Base-by-base conservation (phyloP, 805 yeast genomes). In the Yamadazyma tumulicola region DNA sequence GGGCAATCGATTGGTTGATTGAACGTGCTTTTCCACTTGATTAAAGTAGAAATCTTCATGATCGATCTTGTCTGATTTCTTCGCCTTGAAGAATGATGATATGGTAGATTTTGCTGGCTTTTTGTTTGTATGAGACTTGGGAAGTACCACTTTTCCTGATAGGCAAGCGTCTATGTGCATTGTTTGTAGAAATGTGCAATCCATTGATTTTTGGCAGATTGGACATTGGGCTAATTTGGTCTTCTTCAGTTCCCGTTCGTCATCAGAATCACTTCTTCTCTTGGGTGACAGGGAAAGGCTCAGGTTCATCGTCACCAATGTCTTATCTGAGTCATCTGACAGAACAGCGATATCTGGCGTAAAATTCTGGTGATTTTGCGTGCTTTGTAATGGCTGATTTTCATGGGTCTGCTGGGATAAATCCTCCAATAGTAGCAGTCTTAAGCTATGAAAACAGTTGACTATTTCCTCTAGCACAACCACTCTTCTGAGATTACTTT, bases 381-480 rank as follows among this genome's bases (percentile, higher is more conserved):
- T n/a, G n/a, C n/a, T n/a, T n/a, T n/a, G n/a, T n/a, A n/a, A n/a
- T n/a, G n/a, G n/a, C n/a, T n/a, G n/a, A n/a, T n/a, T n/a, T n/a
- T n/a, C n/a, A n/a, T n/a, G n/a, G n/a, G n/a, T n/a, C n/a, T n/a
- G n/a, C n/a, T n/a, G n/a, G n/a, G n/a, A n/a, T 14, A 35, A 30
- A 19, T 19, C 10, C 6, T 21, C 31, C n/a, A 35, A 10, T 15
- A 35, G 12, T 3, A 19, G 3, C 9, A 35, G 31, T 19, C 47
- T 56, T n/a, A 72, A 38, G 9, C 55, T 50, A 11, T 50, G 54
- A 55, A 72, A 79, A 54, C 84, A 72, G 25, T 58, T 55, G 1
- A 77, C 79, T 0, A 85, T 61, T 43, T 85, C 94, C 49, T 83
- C 95, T n/a, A 87, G 57, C 5, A 81, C 59, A 24, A 77, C 69